A percentile compares a stretch with the other conserved stretches of the same genome.
phyloP scores from a whole-genome alignment of 192 early-diverging fungal genomes.

The Lunasporangiospora selenospora region DNA sequence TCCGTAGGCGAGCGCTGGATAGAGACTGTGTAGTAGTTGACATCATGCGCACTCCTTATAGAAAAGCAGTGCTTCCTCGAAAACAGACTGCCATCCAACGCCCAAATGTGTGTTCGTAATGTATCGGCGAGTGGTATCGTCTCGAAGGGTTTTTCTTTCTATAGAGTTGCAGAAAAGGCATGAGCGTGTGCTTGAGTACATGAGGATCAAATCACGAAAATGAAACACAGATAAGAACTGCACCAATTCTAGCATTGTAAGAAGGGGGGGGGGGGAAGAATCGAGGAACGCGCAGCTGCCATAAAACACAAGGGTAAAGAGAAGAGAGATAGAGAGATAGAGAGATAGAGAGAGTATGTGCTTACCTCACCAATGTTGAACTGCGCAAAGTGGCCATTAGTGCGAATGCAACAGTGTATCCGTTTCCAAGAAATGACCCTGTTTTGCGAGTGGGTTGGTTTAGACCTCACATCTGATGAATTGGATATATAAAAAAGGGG shows the following conservation, averaged over 20 bases:
- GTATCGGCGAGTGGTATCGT: slow-evolving; percentile 39
- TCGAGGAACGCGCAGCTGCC: too few species aligned
- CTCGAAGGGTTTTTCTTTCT: slow-evolving; percentile 41
- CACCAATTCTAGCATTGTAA: too few species aligned
- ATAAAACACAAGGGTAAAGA: too few species aligned
- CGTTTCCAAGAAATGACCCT: slow-evolving; percentile 32
- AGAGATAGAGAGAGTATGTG: too few species aligned
- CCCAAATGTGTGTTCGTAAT: slow-evolving; percentile 41
- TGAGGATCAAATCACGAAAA: too few species aligned
- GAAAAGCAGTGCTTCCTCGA: slow-evolving; percentile 39
- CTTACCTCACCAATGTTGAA: slow-evolving; percentile 37
- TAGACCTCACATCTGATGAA: slow-evolving; percentile 12
- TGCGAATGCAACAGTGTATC: slow-evolving; percentile 27
- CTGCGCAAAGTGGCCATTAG: slow-evolving; percentile 37
- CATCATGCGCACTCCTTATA: slow-evolving; percentile 21
- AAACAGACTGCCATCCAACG: slow-evolving; percentile 37
- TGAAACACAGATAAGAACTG: too few species aligned
- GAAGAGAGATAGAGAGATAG: too few species aligned
- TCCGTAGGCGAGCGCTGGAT: slow-evolving; percentile 25
- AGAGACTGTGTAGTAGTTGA: slow-evolving; percentile 45
- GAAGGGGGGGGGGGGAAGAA: too few species aligned
- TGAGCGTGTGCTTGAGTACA: too few species aligned
- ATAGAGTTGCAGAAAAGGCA: too few species aligned
- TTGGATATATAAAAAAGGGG: too few species aligned
- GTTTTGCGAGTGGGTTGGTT: slow-evolving; percentile 15